Conservation (phyloP, 2,329 filamentous ascomycete genomes). For the Alternaria solani region DNA sequence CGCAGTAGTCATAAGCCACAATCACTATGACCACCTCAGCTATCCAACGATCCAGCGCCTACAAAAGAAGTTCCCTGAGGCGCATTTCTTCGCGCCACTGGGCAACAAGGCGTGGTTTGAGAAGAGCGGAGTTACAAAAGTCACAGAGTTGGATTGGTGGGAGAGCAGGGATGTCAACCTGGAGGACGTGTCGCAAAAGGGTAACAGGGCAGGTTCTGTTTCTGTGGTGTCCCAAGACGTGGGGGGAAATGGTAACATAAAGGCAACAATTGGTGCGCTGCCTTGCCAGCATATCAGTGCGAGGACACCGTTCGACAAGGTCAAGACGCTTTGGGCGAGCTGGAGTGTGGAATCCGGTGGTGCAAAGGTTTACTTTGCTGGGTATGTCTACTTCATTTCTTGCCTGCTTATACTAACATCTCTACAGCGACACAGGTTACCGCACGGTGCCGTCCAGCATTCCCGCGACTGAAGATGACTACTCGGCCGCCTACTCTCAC, state of each 20-base stretch:
- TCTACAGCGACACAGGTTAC: constrained; percentile 85
- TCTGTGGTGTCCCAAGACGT: constrained; percentile 13
- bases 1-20: constrained; percentile 81
- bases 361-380: constrained; percentile 84
- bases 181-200: constrained; percentile 38
- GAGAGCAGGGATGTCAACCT: constrained; percentile 79
- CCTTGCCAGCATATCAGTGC: constrained; percentile 86
- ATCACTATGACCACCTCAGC: constrained; percentile 92
- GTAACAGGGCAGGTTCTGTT: constrained; percentile 12
- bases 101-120: constrained; percentile 86
- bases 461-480: constrained; percentile 72
- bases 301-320: constrained; percentile 72
- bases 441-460: constrained; percentile 73
- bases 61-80: constrained; percentile 73
- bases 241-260: constrained; percentile 59
- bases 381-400: constrained; percentile 51
- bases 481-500: constrained; percentile 67
- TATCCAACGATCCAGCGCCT: constrained; percentile 77
- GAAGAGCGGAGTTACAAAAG: constrained; percentile 72
- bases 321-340: constrained; percentile 83
- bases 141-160: constrained; percentile 97
- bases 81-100: constrained; percentile 87
- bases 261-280: constrained; percentile 76
- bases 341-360: constrained; percentile 80
- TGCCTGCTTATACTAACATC: neutral